Conservation (phyloP, 495 filamentous ascomycete species). For the Cercophora newfieldiana region DNA sequence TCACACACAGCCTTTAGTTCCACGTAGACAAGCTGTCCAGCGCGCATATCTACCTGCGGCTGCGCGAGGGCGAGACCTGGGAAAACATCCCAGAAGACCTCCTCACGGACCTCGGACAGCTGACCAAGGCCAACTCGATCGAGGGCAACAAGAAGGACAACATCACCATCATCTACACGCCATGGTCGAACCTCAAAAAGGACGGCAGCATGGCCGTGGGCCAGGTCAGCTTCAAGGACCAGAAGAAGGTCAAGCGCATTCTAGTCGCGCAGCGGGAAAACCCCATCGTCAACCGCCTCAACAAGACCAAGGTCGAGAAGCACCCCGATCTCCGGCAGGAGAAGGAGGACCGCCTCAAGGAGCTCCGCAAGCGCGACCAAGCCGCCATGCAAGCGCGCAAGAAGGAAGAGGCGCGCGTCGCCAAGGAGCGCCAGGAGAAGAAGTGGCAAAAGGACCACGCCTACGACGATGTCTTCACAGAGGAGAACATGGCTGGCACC, state of each 20-base stretch:
- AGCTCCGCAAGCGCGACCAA: conserved; percentile 68
- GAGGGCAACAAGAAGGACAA: conserved; percentile 99
- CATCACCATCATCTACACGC: conserved; percentile 92
- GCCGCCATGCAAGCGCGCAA: conserved; percentile 66
- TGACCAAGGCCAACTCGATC: conserved; percentile 98
- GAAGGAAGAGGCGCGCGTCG: conserved; percentile 75
- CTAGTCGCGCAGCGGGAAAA: conserved; percentile 79
- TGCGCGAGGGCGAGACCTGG: conserved; percentile 81
- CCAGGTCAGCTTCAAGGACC: conserved; percentile 93
- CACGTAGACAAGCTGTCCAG: conserved; percentile 97
- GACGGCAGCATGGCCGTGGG: conserved; percentile 94
- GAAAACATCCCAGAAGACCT: conserved; percentile 75
- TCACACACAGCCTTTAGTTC: conserved; percentile 57
- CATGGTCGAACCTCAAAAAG: conserved; percentile 95
- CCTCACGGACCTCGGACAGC: conserved; percentile 82
- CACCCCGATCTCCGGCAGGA: conserved; percentile 78
- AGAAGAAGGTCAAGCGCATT: conserved; percentile 79
- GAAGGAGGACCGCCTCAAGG: conserved; percentile 70
- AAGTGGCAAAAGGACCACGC: conserved; percentile 94
- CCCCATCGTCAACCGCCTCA: conserved; percentile 88
- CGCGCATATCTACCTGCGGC: conserved; percentile 90
- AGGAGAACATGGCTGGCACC: conserved; percentile 61
- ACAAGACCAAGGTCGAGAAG: conserved; percentile 90
- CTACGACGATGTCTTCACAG: conserved; percentile 81
- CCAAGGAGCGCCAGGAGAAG: conserved; percentile 78